phyloP scores from a whole-genome alignment of 345 rosid genomes.

The Syzygium grande region DNA sequence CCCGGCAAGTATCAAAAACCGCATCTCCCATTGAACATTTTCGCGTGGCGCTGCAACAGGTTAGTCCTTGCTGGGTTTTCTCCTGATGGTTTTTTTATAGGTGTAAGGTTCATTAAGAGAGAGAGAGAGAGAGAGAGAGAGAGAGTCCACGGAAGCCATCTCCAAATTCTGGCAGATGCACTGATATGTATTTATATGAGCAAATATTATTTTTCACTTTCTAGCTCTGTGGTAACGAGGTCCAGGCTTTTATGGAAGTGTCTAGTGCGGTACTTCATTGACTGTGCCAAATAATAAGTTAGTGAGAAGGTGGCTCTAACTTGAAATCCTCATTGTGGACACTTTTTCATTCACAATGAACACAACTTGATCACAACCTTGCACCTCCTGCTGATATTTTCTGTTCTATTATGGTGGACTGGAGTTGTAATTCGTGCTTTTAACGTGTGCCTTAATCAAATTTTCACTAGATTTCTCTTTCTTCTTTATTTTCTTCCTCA shows the following conservation, averaged over 20 bases:
- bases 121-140: no score
- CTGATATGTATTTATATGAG: background rate
- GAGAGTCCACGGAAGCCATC: background rate
- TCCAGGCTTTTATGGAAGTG: background rate
- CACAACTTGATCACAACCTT: background rate
- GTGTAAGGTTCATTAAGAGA: background rate
- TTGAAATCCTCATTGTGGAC: background rate
- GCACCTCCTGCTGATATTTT: background rate
- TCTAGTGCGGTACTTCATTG: background rate
- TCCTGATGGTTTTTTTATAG: background rate
- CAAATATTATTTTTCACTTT: background rate
- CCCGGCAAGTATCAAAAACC: constrained; percentile 56
- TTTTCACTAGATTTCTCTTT: background rate
- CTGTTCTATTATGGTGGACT: background rate
- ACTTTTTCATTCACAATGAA: background rate
- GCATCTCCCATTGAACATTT: constrained; percentile 66
- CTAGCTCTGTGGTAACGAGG: background rate
- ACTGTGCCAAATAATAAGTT: background rate
- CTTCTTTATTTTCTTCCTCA: background rate
- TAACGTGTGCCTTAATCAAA: background rate
- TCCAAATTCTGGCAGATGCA: background rate
- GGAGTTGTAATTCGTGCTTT: background rate
- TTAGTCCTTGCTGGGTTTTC: constrained; percentile 12
- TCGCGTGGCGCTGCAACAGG: constrained; percentile 62
- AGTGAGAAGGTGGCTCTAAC: background rate